Evolutionary conservation across 2,329 filamentous ascomycete species (phyloP).

Genomic region (Fusarium foetens): DNA sequence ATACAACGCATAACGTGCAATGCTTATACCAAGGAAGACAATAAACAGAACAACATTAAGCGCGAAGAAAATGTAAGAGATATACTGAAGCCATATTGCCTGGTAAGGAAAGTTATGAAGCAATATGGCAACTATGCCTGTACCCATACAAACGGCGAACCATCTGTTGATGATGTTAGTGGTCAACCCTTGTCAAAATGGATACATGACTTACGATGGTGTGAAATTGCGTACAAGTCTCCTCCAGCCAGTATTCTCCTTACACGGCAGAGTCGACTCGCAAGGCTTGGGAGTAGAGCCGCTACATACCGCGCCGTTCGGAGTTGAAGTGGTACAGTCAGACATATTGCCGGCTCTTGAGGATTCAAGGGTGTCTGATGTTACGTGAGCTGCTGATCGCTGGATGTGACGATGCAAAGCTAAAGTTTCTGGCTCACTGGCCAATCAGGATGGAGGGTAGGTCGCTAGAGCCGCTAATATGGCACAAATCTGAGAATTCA

Average conservation of each 20-base stretch:
- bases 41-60: constrained; percentile 69
- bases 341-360: constrained; percentile 27
- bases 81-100: constrained; percentile 64
- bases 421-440: constrained; percentile 18
- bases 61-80: constrained; percentile 69
- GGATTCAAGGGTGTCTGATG: constrained; percentile 3
- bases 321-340: constrained; percentile 15
- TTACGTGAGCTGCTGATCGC: constrained; percentile 29
- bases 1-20: constrained; percentile 71
- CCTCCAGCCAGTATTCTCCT: constrained; percentile 54
- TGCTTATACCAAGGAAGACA: constrained; percentile 62
- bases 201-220: constrained; percentile 57
- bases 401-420: constrained; percentile 6
- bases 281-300: constrained; percentile 21
- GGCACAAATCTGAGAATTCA: neutral
- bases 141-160: constrained; percentile 73
- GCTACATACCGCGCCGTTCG: constrained; percentile 15
- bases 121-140: constrained; percentile 72
- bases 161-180: constrained; percentile 53
- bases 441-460: neutral
- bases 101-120: constrained; percentile 71
- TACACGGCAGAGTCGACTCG: constrained; percentile 39
- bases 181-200: neutral
- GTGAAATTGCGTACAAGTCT: constrained; percentile 64
- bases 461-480: neutral